A percentile compares a stretch with the other conserved stretches of the same genome.
phyloP scores from a whole-genome alignment of 108 stramenopile species.

The Nitzschia sp. region DNA sequence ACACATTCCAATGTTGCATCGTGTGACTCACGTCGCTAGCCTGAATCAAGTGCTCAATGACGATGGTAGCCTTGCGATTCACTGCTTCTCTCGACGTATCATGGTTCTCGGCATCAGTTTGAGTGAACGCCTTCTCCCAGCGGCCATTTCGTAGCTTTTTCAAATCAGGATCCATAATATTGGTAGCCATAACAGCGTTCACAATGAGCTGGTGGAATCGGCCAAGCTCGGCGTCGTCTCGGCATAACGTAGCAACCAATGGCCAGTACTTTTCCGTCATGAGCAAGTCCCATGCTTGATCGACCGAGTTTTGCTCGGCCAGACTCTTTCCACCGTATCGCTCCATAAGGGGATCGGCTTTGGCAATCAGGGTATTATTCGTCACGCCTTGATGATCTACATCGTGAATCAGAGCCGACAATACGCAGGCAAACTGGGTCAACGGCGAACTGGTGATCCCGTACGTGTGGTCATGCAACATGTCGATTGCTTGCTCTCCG shows the following conservation, averaged over 20 bases:
- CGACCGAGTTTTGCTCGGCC: conserved; percentile 6
- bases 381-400: conserved; percentile 10
- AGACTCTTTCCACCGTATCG: background rate
- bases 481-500: background rate
- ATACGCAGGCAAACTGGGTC: conserved; percentile 2
- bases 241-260: background rate
- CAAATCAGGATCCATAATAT: conserved; percentile 1
- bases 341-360: background rate
- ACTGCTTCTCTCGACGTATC: conserved; percentile 6
- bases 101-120: background rate
- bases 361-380: background rate
- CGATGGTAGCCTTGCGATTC: conserved; percentile 6
- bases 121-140: background rate
- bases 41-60: conserved; percentile 9
- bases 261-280: background rate
- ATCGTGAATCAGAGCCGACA: conserved; percentile 14
- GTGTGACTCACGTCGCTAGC: conserved; percentile 1
- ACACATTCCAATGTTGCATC: conserved; percentile 13
- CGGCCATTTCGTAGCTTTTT: background rate
- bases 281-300: conserved; percentile 7
- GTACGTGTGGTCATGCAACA: conserved; percentile 13
- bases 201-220: background rate
- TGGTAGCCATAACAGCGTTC: background rate
- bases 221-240: background rate
- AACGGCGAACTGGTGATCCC: conserved; percentile 1